Evolutionary conservation across 2,329 filamentous ascomycete genomes (phyloP).

Genomic region (Acarospora socialis): DNA sequence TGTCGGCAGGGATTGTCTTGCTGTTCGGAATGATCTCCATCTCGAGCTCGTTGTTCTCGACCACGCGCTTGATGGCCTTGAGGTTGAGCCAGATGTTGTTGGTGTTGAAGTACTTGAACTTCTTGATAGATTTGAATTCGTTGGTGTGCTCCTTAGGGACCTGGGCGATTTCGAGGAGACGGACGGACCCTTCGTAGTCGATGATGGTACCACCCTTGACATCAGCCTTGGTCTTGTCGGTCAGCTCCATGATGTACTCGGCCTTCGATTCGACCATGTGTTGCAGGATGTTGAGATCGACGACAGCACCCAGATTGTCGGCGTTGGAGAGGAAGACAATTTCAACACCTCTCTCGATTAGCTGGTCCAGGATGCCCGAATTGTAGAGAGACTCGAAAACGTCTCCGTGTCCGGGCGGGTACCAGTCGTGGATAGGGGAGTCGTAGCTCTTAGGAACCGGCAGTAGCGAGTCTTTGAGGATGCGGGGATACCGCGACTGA

Average conservation of each 20-base stretch:
- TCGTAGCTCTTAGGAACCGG: slow-evolving; percentile 83
- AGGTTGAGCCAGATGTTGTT: slow-evolving; percentile 99
- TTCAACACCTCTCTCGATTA: slow-evolving; percentile 88
- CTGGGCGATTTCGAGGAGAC: slow-evolving; percentile 95
- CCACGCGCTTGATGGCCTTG: slow-evolving; percentile 92
- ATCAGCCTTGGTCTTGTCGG: slow-evolving; percentile 99
- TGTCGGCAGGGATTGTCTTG: slow-evolving; percentile 96
- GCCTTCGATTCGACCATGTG: slow-evolving; percentile 97
- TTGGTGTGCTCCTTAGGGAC: slow-evolving; percentile 99
- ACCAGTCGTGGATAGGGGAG: slow-evolving; percentile 90
- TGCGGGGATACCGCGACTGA: slow-evolving; percentile 95
- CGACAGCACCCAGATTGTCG: slow-evolving; percentile 94
- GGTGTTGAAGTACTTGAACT: slow-evolving; percentile 99
- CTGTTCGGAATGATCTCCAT: slow-evolving; percentile 99
- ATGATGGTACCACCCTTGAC: slow-evolving; percentile 99
- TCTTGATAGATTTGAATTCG: slow-evolving; percentile 99
- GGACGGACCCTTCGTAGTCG: slow-evolving; percentile 93
- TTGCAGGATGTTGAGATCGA: slow-evolving; percentile 94
- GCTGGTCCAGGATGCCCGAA: slow-evolving; percentile 93
- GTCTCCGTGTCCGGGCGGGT: slow-evolving; percentile 97
- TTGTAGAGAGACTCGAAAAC: slow-evolving; percentile 99
- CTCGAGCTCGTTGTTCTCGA: slow-evolving; percentile 94
- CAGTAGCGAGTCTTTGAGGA: slow-evolving; percentile 94
- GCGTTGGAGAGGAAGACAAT: slow-evolving; percentile 98
- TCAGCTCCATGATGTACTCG: slow-evolving; percentile 99